Conservation (phyloP, 2,329 filamentous ascomycete genomes). For the Ceratocystiopsis sp. region DNA sequence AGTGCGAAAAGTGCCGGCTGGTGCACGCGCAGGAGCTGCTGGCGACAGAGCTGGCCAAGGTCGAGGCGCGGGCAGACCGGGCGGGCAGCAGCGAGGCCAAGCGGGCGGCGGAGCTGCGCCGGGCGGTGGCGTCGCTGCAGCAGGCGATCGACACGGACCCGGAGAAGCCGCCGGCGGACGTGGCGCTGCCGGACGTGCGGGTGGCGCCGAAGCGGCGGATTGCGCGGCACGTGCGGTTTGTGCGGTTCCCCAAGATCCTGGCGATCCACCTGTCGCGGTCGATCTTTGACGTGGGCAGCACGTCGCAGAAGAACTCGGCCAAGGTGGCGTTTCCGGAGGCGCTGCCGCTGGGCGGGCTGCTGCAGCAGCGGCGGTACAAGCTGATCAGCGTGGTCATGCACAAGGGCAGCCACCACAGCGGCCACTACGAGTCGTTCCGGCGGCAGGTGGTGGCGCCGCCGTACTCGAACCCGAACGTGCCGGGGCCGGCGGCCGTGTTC, state of each 20-base stretch:
- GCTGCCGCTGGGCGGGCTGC: constrained; percentile 64
- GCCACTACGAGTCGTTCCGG: constrained; percentile 92
- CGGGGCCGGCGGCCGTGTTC: constrained; percentile 59
- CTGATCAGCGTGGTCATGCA: constrained; percentile 81
- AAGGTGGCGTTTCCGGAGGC: constrained; percentile 85
- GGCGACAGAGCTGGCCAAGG: constrained; percentile 38
- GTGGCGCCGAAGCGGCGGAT: constrained; percentile 70
- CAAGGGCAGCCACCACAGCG: constrained; percentile 88
- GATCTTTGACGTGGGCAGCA: constrained; percentile 63
- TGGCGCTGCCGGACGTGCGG: constrained; percentile 57
- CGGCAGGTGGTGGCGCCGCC: constrained; percentile 66
- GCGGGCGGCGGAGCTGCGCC: constrained; percentile 26
- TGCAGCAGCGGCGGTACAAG: constrained; percentile 65
- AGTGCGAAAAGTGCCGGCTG: constrained; percentile 84
- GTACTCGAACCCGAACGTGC: constrained; percentile 66
- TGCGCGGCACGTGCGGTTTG: constrained; percentile 73
- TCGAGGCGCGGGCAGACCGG: constrained; percentile 32
- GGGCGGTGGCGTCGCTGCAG: constrained; percentile 47
- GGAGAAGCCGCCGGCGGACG: constrained; percentile 54
- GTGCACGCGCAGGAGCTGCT: constrained; percentile 55
- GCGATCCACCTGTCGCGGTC: constrained; percentile 86
- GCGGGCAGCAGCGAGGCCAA: too few relatives aligned
- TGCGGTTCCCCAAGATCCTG: constrained; percentile 72
- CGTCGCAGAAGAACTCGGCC: constrained; percentile 82
- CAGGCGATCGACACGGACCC: constrained; percentile 63